A percentile compares a stretch with the other conserved stretches of the same genome.
Evolutionary conservation across 139 green algal species (phyloP).

Genomic region (Tetradesmus obliquus): DNA sequence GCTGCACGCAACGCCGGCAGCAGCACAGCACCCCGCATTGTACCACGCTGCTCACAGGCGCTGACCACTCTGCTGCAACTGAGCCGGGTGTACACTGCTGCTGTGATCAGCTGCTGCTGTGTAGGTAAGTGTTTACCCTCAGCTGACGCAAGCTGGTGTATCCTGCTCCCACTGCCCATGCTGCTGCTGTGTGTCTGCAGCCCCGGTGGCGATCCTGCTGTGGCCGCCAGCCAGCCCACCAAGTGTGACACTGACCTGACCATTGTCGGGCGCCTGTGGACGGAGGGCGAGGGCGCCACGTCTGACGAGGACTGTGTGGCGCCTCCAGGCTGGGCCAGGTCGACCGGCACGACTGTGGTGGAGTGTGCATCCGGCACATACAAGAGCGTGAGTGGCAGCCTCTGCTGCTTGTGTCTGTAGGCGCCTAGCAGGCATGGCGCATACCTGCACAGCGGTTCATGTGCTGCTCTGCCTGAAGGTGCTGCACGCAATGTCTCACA

Average conservation of each 20-base stretch:
- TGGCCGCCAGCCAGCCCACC: neutral
- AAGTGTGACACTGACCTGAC: neutral
- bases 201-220: neutral
- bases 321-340: neutral
- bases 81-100: too few relatives aligned
- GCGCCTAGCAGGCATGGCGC: too few relatives aligned
- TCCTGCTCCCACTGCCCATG: neutral
- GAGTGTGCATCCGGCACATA: neutral
- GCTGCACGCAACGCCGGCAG: too few relatives aligned
- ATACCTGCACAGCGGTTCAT: too few relatives aligned
- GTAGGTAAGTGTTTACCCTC: too few relatives aligned
- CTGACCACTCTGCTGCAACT: too few relatives aligned
- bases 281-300: neutral
- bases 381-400: neutral
- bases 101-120: too few relatives aligned
- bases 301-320: neutral
- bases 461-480: too few relatives aligned
- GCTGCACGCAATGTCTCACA: too few relatives aligned
- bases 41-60: too few relatives aligned
- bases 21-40: too few relatives aligned
- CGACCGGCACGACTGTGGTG: neutral
- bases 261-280: neutral
- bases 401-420: neutral
- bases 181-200: neutral
- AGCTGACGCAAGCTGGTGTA: too few relatives aligned